Evolutionary conservation across 352 stramenopile genomes (phyloP).

Genomic region (Aphanomyces invadans): DNA sequence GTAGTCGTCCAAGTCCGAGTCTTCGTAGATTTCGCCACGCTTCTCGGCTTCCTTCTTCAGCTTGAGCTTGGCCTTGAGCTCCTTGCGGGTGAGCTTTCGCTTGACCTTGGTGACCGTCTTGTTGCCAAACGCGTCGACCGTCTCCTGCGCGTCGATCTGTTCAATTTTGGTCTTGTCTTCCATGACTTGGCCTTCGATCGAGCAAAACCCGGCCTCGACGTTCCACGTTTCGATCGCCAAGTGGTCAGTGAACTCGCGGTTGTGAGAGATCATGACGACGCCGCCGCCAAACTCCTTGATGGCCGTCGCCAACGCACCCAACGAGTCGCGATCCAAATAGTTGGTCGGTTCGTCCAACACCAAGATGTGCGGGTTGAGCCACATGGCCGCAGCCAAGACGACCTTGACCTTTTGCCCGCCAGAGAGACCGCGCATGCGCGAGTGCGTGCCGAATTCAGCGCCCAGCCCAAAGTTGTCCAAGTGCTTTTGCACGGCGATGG

Average conservation of each 20-base stretch:
- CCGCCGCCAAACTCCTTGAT: slow-evolving; percentile 97
- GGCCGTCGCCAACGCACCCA: slow-evolving; percentile 92
- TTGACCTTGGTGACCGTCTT: slow-evolving; percentile 83
- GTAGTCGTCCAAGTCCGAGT: slow-evolving; percentile 30
- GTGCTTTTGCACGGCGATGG: slow-evolving; percentile 94
- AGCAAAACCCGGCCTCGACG: slow-evolving; percentile 80
- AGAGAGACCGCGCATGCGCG: slow-evolving; percentile 95
- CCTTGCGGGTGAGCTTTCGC: slow-evolving; percentile 85
- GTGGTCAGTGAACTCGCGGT: slow-evolving; percentile 94
- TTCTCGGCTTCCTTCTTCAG: slow-evolving; percentile 82
- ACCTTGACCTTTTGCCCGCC: slow-evolving; percentile 99
- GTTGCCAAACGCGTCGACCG: slow-evolving; percentile 77
- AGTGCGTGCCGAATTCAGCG: slow-evolving; percentile 96
- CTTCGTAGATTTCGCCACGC: slow-evolving; percentile 73
- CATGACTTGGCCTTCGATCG: slow-evolving; percentile 72
- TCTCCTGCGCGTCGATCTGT: slow-evolving; percentile 83
- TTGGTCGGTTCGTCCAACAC: slow-evolving; percentile 95
- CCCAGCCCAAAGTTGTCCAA: slow-evolving; percentile 94
- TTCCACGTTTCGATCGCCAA: slow-evolving; percentile 94
- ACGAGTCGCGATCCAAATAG: slow-evolving; percentile 94
- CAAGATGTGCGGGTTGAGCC: slow-evolving; percentile 93
- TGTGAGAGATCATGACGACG: slow-evolving; percentile 97
- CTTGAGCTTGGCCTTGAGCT: slow-evolving; percentile 84
- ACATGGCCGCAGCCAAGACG: slow-evolving; percentile 94
- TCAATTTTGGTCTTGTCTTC: slow-evolving; percentile 89